Evolutionary conservation across 257 asterid species (phyloP).

Genomic region (Vinca minor): DNA sequence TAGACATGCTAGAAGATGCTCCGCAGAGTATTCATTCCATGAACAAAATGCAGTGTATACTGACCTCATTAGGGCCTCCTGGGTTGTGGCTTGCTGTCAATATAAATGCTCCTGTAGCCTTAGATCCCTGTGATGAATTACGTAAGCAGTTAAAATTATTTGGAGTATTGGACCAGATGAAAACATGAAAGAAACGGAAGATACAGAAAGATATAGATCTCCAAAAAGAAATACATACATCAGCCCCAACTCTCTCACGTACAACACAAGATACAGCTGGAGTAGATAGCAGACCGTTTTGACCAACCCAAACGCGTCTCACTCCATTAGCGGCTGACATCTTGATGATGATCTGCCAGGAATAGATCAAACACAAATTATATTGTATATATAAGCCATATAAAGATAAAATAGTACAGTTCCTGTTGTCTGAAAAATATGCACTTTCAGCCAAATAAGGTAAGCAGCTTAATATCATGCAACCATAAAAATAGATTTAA

Average conservation of each 20-base stretch:
- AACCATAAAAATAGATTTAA: background rate
- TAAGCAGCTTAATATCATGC: background rate
- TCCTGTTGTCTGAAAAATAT: background rate
- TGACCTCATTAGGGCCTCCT: conserved; percentile 94
- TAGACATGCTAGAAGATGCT: background rate
- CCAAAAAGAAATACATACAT: conserved; percentile 46
- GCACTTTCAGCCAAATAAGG: background rate
- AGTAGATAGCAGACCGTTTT: conserved; percentile 79
- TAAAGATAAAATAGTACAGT: background rate
- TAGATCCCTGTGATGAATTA: conserved; percentile 61
- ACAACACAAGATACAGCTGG: conserved; percentile 93
- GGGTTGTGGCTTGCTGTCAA: conserved; percentile 99
- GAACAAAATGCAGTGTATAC: conserved; percentile 14
- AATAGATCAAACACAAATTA: background rate
- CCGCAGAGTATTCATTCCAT: background rate
- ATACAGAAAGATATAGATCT: conserved; percentile 8
- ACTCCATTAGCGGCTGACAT: conserved; percentile 98
- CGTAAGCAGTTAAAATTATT: background rate
- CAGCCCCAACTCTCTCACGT: conserved; percentile 77
- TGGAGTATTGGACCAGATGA: conserved; percentile 3
- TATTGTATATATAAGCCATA: background rate
- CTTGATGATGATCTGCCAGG: conserved; percentile 72
- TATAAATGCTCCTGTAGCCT: conserved; percentile 85
- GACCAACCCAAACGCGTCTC: conserved; percentile 96
- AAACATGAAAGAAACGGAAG: background rate